Evolutionary conservation across 805 yeast species (phyloP), one percentile per base, ranked within the genome.

Genomic region (Lipomyces yamanashiensis): DNA sequence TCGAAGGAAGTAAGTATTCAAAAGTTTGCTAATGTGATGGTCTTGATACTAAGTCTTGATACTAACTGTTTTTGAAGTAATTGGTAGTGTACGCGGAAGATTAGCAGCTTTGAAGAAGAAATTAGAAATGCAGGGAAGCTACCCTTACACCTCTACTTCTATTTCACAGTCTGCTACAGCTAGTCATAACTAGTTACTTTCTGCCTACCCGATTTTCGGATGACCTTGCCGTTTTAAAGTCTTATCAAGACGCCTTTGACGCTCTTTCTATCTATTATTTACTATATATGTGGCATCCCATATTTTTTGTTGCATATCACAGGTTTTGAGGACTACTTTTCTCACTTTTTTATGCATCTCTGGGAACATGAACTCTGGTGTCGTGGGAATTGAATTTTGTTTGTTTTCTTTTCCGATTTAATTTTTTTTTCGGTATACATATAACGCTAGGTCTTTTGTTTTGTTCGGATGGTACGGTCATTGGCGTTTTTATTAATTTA

Each of bases 41-140:
- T 28, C 28, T 28, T 28, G 0, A n/a, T 13, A 1, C 7, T 10
- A 17, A 33, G n/a, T n/a, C 19, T n/a, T 6, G 40, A 33, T 23
- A 6, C 59, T 43, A 12, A n/a, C 19, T 17, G n/a, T 36, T 13
- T 37, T 19, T 28, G 6, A 50, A 63, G 64, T 92, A 72, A 87
- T 92, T 69, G 84, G 84, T 61, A 88, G 96, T 74, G 91, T 93
- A 67, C 90, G 93, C 15, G 87, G 85, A 69, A 81, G 98, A 67
- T 80, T 93, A 70, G 81, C 84, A n/a, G 85, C 87, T 10, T 80
- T 92, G 72, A 83, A 87, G 74, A 81, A 79, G 71, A 90, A 87
- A 80, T 72, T 87, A 58, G 77, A 76, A 43, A 33, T 48, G 34
- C 58, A 43, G 13, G 28, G 12, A 7, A 44, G 43, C 15, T 19